These are phyloP conservation scores for Adansonia gregorii DNA, from an alignment of 441 rosid genomes.

Conservation along the genomic window DNA sequence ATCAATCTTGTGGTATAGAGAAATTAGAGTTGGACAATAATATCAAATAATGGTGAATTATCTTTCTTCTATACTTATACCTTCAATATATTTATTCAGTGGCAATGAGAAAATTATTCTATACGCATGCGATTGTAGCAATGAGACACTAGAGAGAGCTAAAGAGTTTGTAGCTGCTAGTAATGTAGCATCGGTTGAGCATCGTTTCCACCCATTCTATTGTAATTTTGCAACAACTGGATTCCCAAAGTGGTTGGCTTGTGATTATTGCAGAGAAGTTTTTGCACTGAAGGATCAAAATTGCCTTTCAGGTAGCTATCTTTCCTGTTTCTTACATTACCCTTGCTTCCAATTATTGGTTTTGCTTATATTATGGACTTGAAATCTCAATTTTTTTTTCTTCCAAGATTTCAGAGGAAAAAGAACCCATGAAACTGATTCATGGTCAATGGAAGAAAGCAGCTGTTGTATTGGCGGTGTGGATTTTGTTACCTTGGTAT, in stretches of 20 bases:
- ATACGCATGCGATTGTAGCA: conserved; percentile 87
- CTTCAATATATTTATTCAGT: conserved; percentile 32
- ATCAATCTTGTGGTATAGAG: not conserved
- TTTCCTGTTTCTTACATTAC: not conserved
- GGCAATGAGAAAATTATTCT: conserved; percentile 57
- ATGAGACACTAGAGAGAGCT: conserved; percentile 64
- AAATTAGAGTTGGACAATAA: not conserved
- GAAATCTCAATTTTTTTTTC: conserved; percentile 9
- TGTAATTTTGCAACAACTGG: conserved; percentile 67
- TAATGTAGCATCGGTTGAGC: conserved; percentile 27
- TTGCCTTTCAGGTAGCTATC: conserved; percentile 40
- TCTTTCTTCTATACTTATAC: conserved; percentile 1
- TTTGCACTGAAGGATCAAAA: conserved; percentile 30
- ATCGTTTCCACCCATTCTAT: conserved; percentile 57
- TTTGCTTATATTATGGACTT: not conserved
- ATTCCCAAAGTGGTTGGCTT: conserved; percentile 68
- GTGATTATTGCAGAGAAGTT: conserved; percentile 47
- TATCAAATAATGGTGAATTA: conserved; percentile 12
- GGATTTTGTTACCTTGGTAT: conserved; percentile 83
- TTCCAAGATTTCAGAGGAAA: conserved; percentile 41
- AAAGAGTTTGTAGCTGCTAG: conserved; percentile 48
- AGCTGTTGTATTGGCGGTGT: conserved; percentile 64
- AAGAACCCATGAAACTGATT: conserved; percentile 14
- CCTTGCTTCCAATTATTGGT: not conserved
- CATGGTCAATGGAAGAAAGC: conserved; percentile 36